Conservation (phyloP, 371 early-diverging fungal species). For the Thermomucor indicae-seudaticae region DNA sequence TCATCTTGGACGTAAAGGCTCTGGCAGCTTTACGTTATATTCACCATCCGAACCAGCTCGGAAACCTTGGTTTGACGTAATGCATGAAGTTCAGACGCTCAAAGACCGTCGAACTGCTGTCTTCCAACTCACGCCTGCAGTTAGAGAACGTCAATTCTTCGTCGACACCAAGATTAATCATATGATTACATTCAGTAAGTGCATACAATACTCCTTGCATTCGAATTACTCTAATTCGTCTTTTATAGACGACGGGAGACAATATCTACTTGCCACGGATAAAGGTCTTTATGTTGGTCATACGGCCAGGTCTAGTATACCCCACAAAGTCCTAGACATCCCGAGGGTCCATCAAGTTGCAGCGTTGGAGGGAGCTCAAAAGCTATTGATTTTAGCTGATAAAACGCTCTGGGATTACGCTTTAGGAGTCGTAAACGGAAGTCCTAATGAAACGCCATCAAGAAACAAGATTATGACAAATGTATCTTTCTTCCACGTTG, state of each 20-base stretch:
- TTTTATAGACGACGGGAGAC: constrained; percentile 31
- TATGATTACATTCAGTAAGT: constrained; percentile 38
- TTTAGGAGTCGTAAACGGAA: constrained; percentile 25
- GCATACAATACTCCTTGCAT: background rate
- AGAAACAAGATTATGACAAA: constrained; percentile 16
- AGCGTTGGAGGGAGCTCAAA: constrained; percentile 32
- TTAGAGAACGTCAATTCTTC: constrained; percentile 17
- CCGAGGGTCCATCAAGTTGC: constrained; percentile 32
- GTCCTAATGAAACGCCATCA: constrained; percentile 12
- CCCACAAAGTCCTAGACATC: constrained; percentile 28
- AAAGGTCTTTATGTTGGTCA: constrained; percentile 43
- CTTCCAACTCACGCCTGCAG: constrained; percentile 51
- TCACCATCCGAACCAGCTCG: constrained; percentile 71
- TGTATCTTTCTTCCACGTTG: constrained; percentile 37
- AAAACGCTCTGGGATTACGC: constrained; percentile 35
- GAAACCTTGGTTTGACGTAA: constrained; percentile 80
- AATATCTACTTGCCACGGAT: constrained; percentile 34
- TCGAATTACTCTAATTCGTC: background rate
- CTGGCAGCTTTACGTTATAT: constrained; percentile 60
- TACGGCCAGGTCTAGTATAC: constrained; percentile 15
- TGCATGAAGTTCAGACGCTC: constrained; percentile 61
- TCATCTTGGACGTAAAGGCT: constrained; percentile 69
- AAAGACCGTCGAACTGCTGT: constrained; percentile 48
- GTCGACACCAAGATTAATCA: constrained; percentile 23
- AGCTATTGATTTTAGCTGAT: constrained; percentile 34